Evolutionary conservation across 2,329 filamentous ascomycete species (phyloP), one percentile per base, ranked within the genome.

Genomic region (Cladosporium austrohemisphaericum): DNA sequence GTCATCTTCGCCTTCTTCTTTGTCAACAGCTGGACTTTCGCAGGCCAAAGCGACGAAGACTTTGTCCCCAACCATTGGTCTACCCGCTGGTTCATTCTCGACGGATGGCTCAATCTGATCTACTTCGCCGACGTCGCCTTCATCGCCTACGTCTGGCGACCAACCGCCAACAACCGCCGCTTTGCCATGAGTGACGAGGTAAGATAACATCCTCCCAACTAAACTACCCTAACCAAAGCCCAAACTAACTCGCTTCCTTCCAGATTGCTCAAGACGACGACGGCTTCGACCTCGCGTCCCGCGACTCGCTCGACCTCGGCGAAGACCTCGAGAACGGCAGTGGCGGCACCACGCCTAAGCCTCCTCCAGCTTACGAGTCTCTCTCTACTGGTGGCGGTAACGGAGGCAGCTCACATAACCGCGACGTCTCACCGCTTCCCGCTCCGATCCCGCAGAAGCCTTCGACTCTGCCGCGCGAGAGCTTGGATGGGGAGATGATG

Each of bases 1-100:
- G 88, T 97, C 60, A 96, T 97, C 60, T 98, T 98, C 61, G 90
- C 79, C 50, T 98, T 98, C 75, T 96, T 98, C 77, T 97, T 98
- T 76, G 84, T 97, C 75, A 97, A 96, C 76, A 94, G 88, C 59
- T 90, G 96, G 70, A 89, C 88, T 1, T 95, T 98, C 66, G 92
- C 91, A 41, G 91, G 90, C 10, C 83, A 84, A 40, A 81, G 80
- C 40, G 86, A 91, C 56, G 88, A 88, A 1, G 86, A 95, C 67
- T 98, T 95, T 67, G 89, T 95, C 4, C 93, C 93, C 1, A 88
- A 88, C 60, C 92, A 98, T 70, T 98, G 93, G 93, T 92, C 96
- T 72, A 91, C 88, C 4, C 77, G 93, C 52, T 98, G 93, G 93
- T 98, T 98, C 64, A 81, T 98, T 37, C 79, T 98, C 16, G 93